Base-by-base conservation (phyloP, 2,329 filamentous ascomycete genomes). In the Fusarium mangiferae region DNA sequence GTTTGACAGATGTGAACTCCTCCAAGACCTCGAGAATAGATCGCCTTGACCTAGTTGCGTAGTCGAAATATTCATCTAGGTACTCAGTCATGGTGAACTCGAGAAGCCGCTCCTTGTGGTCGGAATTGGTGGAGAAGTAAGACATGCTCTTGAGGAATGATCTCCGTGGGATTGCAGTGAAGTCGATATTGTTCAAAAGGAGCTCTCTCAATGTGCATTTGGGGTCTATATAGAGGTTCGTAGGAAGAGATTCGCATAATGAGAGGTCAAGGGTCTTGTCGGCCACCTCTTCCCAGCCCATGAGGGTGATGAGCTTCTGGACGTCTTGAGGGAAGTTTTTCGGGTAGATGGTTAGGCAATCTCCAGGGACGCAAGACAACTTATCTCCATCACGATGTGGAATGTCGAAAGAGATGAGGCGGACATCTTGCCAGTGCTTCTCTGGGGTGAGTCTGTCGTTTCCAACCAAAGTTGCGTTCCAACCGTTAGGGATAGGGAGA, bases 21-120 rank as follows among this genome's bases (percentile, higher is more conserved):
- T 96, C 91, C 35, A 99, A 88, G 7, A 98, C 92, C 82, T 99
- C 96, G 11, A 99, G 85, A 65, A 98, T 98, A 66, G 93, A 97
- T 39, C 96, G 92, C 39, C 95, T 92, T 2, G 96, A 94, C 14
- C 96, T 91, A 1, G 95, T 95, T 3, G 96, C 96, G 80, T 99
- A 99, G 83, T 99, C 96, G 84, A 94, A 98, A 63, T 98, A 92
- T 77, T 99, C 96, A 76, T 98, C 95, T 11, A 96, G 90, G 77
- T 92, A 94, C 51, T 93, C 89, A 0, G 94, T 90, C 77, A 93
- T 89, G 3, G 91, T 91, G 77, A 99, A 96, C 79, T 99, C 96
- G 14, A 92, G 82, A 0, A 99, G 88, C 5, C 96, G 90, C 70
- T 96, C 93, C 76, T 90, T 91, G 78, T 99, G 96, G 77, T 91